Base-by-base conservation (phyloP, 2,329 filamentous ascomycete species). In the Lachnellula suecica region DNA sequence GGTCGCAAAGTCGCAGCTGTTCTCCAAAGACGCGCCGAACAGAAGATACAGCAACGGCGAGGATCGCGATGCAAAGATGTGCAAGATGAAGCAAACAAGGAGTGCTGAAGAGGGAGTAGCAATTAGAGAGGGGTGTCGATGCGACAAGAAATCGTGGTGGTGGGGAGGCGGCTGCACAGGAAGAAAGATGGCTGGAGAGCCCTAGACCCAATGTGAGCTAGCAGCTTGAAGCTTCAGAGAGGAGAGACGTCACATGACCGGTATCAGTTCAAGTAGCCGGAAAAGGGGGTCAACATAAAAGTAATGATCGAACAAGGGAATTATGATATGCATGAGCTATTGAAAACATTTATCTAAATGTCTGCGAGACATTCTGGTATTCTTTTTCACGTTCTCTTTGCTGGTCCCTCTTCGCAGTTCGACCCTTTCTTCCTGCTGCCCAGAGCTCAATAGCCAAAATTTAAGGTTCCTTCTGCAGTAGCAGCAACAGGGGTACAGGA, bases 1-100 rank as follows among this genome's bases (percentile, higher is more conserved):
- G 38, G 54, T 46, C 53, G 59, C 53, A 60, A 57, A 41, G 54
- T 44, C 51, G 58, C 51, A 57, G 53, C 19, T 52, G 40, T 38
- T n/a, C 47, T 40, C 52, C 45, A n/a, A 51, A 34, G 38, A 37
- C 52, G 51, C 52, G 51, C 54, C 6, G 15, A 31, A 38, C 42
- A 19, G 23, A n/a, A 11, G 41, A 4, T n/a, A 38, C 44, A 29
- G 46, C 37, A 44, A 59, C 24, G 23, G 27, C 24, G 27, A 41
- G 50, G 40, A 51, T 53, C 54, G 56, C 53, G 51, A 52, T 38
- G 49, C 44, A 37, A 22, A 29, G 25, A 31, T 43, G 44, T 25
- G 10, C 19, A 40, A 42, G 41, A 44, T 42, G 27, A 25, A 48
- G 23, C 20, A 41, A 42, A 40, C 31, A 49, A 31, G 38, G 25